These are phyloP conservation scores for Quercus berberidifolia DNA, from an alignment of 306 rosid species.

Conservation along the genomic window DNA sequence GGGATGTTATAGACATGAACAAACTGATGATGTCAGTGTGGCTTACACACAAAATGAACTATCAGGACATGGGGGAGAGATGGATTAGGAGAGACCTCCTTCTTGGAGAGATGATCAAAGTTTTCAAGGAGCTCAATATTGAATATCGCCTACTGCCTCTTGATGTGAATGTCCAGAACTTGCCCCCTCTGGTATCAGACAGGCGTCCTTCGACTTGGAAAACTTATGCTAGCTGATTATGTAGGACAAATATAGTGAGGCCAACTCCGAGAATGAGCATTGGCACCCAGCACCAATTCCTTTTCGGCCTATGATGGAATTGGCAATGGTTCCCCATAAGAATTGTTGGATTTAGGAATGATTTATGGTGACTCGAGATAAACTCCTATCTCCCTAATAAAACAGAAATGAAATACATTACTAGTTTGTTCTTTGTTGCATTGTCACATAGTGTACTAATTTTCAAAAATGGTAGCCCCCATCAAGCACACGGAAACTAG, in stretches of 20 bases:
- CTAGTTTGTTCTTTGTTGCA: too few relatives aligned
- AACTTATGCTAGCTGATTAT: not conserved
- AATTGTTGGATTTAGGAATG: not conserved
- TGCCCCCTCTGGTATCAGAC: not conserved
- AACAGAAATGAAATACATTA: too few relatives aligned
- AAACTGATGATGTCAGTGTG: slow-evolving; percentile 31
- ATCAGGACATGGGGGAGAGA: slow-evolving; percentile 31
- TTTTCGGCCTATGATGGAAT: not conserved
- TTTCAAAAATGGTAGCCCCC: too few relatives aligned
- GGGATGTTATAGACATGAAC: slow-evolving; percentile 32
- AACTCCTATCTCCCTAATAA: not conserved
- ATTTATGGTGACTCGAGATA: not conserved
- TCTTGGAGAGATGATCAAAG: slow-evolving; percentile 27
- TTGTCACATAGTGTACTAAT: too few relatives aligned
- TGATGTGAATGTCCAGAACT: slow-evolving; percentile 18
- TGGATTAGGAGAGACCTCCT: slow-evolving; percentile 24
- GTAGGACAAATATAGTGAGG: too few relatives aligned
- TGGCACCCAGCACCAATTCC: not conserved
- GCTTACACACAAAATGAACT: slow-evolving; percentile 38
- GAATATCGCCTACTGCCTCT: slow-evolving; percentile 35
- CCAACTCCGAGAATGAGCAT: too few relatives aligned
- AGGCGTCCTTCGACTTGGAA: slow-evolving; percentile 15
- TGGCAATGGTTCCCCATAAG: not conserved
- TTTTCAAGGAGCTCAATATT: slow-evolving; percentile 29
- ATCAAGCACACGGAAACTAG: too few relatives aligned